Conservation (phyloP, 1,139 yeast species). For the Taphrina populina region DNA sequence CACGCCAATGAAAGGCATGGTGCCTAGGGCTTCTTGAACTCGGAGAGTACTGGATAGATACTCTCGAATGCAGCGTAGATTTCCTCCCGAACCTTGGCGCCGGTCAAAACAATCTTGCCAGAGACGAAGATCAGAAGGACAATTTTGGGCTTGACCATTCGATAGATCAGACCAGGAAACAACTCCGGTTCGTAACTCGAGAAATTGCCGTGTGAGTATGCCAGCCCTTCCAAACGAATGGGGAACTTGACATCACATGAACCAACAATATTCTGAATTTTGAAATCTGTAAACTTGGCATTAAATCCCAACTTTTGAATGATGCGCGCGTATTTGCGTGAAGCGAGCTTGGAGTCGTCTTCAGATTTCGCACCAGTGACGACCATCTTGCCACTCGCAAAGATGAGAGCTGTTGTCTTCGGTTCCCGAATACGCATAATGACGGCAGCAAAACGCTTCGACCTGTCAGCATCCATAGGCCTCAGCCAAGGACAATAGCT, state of each 20-base stretch:
- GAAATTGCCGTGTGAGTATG: slow-evolving; percentile 98
- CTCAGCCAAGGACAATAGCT: slow-evolving; percentile 11
- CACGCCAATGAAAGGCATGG: no score
- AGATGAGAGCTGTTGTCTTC: slow-evolving; percentile 93
- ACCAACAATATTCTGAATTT: slow-evolving; percentile 98
- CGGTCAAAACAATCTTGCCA: slow-evolving; percentile 95
- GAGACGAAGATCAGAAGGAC: slow-evolving; percentile 93
- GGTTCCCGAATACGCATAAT: slow-evolving; percentile 99
- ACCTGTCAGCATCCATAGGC: slow-evolving; percentile 37
- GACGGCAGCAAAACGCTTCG: slow-evolving; percentile 93
- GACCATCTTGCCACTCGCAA: slow-evolving; percentile 99
- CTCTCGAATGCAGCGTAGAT: slow-evolving; percentile 96
- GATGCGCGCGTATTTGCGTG: slow-evolving; percentile 95
- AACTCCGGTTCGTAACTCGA: slow-evolving; percentile 91
- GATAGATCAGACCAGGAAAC: slow-evolving; percentile 96
- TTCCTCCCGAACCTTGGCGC: slow-evolving; percentile 99
- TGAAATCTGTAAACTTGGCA: slow-evolving; percentile 87
- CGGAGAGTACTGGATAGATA: slow-evolving; percentile 95
- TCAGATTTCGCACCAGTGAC: slow-evolving; percentile 99
- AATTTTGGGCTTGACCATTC: slow-evolving; percentile 99
- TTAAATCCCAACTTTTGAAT: slow-evolving; percentile 97
- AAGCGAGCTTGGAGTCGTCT: slow-evolving; percentile 94
- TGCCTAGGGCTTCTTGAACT: slow-evolving; percentile 67
- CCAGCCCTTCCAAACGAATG: slow-evolving; percentile 93
- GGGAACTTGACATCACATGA: slow-evolving; percentile 96